Percentiles rank a stretch among this genome's conserved stretches.
phyloP scores from a whole-genome alignment of 495 filamentous ascomycete species.

The Daldinia caldariorum region DNA sequence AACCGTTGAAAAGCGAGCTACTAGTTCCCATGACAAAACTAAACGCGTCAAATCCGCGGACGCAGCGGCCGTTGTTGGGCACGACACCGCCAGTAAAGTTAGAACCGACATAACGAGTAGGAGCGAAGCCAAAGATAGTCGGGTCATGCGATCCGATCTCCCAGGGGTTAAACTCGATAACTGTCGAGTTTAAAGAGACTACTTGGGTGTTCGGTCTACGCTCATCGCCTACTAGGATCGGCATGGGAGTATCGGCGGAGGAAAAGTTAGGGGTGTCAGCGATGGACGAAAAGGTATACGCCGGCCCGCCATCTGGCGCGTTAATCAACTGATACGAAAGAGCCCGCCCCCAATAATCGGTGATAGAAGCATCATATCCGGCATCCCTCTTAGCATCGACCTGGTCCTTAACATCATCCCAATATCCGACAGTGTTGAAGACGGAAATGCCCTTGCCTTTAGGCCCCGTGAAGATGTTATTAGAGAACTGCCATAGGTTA shows the following conservation, averaged over 20 bases:
- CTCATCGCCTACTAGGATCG: slow-evolving; percentile 80
- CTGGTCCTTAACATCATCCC: slow-evolving; percentile 66
- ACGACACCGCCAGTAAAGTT: slow-evolving; percentile 76
- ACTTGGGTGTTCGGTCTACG: slow-evolving; percentile 71
- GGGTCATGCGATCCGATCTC: slow-evolving; percentile 90
- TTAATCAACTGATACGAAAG: slow-evolving; percentile 88
- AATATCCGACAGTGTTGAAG: slow-evolving; percentile 69
- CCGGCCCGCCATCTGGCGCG: slow-evolving; percentile 76
- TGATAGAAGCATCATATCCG: slow-evolving; percentile 79
- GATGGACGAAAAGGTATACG: slow-evolving; percentile 90
- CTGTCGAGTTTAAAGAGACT: slow-evolving; percentile 79
- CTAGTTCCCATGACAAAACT: slow-evolving; percentile 92
- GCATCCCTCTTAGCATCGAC: slow-evolving; percentile 74
- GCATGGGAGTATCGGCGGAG: slow-evolving; percentile 79
- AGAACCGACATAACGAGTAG: slow-evolving; percentile 78
- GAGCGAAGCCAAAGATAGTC: slow-evolving; percentile 79
- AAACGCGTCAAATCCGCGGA: slow-evolving; percentile 83
- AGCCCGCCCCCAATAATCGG: slow-evolving; percentile 87
- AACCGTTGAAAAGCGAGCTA: slow-evolving; percentile 86
- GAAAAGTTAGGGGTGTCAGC: slow-evolving; percentile 72
- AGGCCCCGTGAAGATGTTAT: slow-evolving; percentile 72
- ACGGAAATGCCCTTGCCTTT: slow-evolving; percentile 48
- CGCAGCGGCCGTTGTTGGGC: slow-evolving; percentile 67
- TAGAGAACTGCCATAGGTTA: slow-evolving; percentile 78
- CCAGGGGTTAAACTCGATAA: slow-evolving; percentile 87